These are phyloP conservation scores for Auxenochlorella protothecoides DNA, from an alignment of 139 green algal genomes.

Conservation along the genomic window DNA sequence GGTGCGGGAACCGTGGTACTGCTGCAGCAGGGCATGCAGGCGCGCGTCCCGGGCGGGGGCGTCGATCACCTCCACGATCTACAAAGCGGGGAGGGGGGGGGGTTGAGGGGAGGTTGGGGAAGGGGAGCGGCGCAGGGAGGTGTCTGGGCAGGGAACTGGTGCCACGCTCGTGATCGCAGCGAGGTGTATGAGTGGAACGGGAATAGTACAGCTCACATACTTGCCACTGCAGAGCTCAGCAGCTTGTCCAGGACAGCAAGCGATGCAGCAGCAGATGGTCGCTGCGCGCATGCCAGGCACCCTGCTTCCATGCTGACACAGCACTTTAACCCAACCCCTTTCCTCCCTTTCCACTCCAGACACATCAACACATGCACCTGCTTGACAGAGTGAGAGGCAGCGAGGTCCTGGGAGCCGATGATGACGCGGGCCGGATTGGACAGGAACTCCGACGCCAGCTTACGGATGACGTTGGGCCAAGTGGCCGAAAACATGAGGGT, in stretches of 20 bases:
- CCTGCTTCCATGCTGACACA: not conserved
- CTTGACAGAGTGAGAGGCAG: constrained; percentile 74
- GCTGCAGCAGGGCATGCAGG: constrained; percentile 61
- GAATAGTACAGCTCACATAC: too few species aligned
- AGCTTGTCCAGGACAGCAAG: not conserved
- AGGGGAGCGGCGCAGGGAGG: constrained; percentile 39
- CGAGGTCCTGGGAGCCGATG: constrained; percentile 74
- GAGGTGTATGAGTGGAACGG: not conserved
- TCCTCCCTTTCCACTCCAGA: too few species aligned
- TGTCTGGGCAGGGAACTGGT: not conserved
- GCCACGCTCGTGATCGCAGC: not conserved
- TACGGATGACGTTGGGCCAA: constrained; percentile 78
- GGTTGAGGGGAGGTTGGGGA: constrained; percentile 44
- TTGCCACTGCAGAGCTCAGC: too few species aligned
- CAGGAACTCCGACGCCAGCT: constrained; percentile 83
- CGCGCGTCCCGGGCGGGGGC: constrained; percentile 42
- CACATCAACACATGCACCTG: constrained; percentile 29
- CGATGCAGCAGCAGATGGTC: not conserved
- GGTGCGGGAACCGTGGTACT: constrained; percentile 69
- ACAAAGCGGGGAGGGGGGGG: constrained; percentile 56
- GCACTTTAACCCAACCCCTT: not conserved
- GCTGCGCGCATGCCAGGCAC: not conserved
- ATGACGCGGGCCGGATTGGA: constrained; percentile 52
- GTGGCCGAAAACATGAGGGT: constrained; percentile 97
- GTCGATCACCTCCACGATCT: constrained; percentile 91